Evolutionary conservation across 257 asterid species (phyloP), one percentile per base, ranked within the genome.

Genomic region (Coffea eugenioides): DNA sequence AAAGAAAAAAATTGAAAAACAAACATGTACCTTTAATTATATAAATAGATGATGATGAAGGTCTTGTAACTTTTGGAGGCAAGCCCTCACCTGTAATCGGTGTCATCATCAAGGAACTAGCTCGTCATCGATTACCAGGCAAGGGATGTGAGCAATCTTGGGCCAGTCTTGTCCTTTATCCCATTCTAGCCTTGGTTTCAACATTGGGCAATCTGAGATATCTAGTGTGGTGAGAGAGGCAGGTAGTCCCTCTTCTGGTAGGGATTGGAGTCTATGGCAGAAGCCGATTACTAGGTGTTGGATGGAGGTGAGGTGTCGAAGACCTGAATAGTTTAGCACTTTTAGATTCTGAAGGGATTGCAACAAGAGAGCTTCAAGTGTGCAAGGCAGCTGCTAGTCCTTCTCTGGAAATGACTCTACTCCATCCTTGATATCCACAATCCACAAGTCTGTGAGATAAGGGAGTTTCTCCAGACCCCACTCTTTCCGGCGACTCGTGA

Each of bases 341-440:
- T 75, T 76, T 59, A 81, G 21, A 59, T 48, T 76, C 13, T 0
- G 3, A 41, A 9, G 5, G 18, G 2, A 0, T 10, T 2, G 4
- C 43, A 74, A 0, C 0, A 0, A 0, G 36, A 80, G 71, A 1
- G 0, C 0, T 18, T 0, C 18, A 65, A 73, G 71, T 4, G 66
- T 45, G 66, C 4, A 72, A 72, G 73, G 74, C 56, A 72, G n/a
- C 51, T 10, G 41, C 54, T 31, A 46, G 5, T 61, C 51, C 9
- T 49, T 34, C 0, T 3, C 6, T 20, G 8, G 41, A 20, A n/a
- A 18, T 15, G 23, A 25, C 56, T 46, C 54, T 18, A 5, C 64
- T 1, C 7, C 51, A 13, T 16, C 5, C 15, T 6, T 1, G 12
- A 10, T 15, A 73, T 27, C 0, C 0, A 0, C 1, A 48, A 49